phyloP scores from a whole-genome alignment of 2,329 filamentous ascomycete species.

The Nigrospora osmanthi region DNA sequence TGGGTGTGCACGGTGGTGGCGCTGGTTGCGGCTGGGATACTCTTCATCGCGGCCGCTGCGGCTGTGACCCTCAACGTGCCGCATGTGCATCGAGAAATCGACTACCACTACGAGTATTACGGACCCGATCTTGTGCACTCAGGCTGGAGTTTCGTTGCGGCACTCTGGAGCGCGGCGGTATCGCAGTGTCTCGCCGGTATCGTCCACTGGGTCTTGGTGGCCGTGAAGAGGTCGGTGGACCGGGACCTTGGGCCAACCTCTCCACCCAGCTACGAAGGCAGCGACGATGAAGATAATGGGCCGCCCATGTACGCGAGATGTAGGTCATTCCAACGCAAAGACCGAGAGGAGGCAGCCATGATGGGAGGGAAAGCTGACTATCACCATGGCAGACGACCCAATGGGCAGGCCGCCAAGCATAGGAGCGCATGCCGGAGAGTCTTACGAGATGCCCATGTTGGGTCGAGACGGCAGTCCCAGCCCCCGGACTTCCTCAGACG shows the following conservation, averaged over 20 bases:
- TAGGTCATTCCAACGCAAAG: not conserved
- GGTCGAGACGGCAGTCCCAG: too few species aligned
- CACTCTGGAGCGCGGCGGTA: not conserved
- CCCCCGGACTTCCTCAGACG: too few species aligned
- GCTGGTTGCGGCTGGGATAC: not conserved
- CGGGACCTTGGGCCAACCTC: too few species aligned
- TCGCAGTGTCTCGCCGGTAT: not conserved
- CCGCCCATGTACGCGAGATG: not conserved
- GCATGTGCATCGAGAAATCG: too few species aligned
- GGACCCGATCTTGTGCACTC: too few species aligned
- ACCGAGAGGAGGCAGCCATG: not conserved
- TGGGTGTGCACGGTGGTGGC: not conserved
- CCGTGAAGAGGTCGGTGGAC: not conserved
- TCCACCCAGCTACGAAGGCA: too few species aligned
- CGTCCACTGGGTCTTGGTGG: not conserved
- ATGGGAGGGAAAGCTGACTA: not conserved
- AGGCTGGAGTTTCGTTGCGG: not conserved
- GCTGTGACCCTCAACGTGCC: too few species aligned
- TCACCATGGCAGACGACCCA: not conserved
- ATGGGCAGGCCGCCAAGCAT: not conserved
- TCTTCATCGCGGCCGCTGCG: not conserved
- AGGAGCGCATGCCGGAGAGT: not conserved
- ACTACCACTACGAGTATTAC: not conserved
- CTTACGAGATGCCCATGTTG: not conserved
- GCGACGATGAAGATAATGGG: not conserved